Evolutionary conservation across 2,329 filamentous ascomycete species (phyloP).

Genomic region (Monilinia fructicola): DNA sequence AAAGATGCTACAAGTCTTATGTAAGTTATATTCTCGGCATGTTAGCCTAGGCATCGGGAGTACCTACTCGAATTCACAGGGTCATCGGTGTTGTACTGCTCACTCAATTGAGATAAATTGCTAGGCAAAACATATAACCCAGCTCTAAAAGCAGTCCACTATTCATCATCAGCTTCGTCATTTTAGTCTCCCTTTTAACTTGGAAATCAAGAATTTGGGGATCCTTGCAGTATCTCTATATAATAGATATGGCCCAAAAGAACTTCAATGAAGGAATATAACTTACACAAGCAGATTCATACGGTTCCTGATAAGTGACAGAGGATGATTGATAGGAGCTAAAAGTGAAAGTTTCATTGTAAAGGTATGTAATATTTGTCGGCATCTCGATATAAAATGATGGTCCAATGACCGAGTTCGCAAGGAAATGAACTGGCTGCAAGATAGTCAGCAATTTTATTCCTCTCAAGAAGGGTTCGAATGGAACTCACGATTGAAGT

Average conservation of each 20-base stretch:
- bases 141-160: constrained; percentile 30
- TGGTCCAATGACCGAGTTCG: constrained; percentile 31
- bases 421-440: constrained; percentile 32
- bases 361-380: neutral
- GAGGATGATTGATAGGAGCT: neutral
- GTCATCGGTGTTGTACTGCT: neutral
- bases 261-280: neutral
- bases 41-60: neutral
- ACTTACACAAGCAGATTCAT: constrained; percentile 24
- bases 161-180: neutral
- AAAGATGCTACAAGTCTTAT: constrained; percentile 23
- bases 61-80: constrained; percentile 23
- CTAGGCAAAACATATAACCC: constrained; percentile 25
- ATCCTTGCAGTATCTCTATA: neutral
- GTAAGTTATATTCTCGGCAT: neutral
- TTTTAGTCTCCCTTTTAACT: neutral
- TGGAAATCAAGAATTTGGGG: neutral
- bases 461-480: neutral
- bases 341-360: neutral
- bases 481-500: constrained; percentile 30
- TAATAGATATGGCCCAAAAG: neutral
- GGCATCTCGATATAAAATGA: constrained; percentile 32
- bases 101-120: constrained; percentile 7
- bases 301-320: neutral
- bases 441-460: neutral